phyloP scores from a whole-genome alignment of 176 grass and related monocot genomes.

The Bromus sterilis region DNA sequence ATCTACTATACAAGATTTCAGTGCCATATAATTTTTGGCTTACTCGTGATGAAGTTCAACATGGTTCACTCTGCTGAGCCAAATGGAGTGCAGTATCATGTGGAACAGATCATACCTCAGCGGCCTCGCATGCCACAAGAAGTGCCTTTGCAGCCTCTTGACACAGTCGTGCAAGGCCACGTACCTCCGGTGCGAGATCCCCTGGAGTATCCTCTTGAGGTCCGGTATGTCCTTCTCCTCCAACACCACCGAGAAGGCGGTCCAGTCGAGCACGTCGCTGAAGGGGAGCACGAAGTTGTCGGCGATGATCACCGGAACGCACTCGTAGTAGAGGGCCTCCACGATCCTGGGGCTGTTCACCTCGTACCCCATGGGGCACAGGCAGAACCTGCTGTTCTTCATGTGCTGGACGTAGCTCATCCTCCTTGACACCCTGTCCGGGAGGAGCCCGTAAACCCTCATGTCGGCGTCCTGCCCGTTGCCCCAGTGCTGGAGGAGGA shows the following conservation, averaged over 20 bases:
- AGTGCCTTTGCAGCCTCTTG: conserved; percentile 68
- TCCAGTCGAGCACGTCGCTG: conserved; percentile 68
- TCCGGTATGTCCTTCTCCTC: conserved; percentile 78
- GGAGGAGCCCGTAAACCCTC: conserved; percentile 56
- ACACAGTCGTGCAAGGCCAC: conserved; percentile 59
- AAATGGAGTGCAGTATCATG: conserved; percentile 91
- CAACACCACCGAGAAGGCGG: conserved; percentile 59
- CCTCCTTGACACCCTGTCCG: conserved; percentile 39
- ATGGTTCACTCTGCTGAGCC: conserved; percentile 62
- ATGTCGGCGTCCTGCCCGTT: conserved; percentile 43
- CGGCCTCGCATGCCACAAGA: conserved; percentile 74
- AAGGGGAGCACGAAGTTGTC: conserved; percentile 82
- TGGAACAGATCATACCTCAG: conserved; percentile 76
- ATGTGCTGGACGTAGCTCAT: conserved; percentile 84
- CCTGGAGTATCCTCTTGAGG: conserved; percentile 60
- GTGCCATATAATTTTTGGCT: neutral
- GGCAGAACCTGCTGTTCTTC: conserved; percentile 78
- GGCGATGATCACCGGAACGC: conserved; percentile 78
- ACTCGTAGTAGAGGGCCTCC: conserved; percentile 78
- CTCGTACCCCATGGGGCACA: conserved; percentile 86
- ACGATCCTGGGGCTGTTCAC: conserved; percentile 88
- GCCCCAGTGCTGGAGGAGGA: conserved; percentile 55
- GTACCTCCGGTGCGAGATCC: conserved; percentile 56
- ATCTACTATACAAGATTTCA: neutral
- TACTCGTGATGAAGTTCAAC: conserved; percentile 35